Evolutionary conservation across 352 stramenopile genomes (phyloP).

Genomic region (Phytophthora parvispora): DNA sequence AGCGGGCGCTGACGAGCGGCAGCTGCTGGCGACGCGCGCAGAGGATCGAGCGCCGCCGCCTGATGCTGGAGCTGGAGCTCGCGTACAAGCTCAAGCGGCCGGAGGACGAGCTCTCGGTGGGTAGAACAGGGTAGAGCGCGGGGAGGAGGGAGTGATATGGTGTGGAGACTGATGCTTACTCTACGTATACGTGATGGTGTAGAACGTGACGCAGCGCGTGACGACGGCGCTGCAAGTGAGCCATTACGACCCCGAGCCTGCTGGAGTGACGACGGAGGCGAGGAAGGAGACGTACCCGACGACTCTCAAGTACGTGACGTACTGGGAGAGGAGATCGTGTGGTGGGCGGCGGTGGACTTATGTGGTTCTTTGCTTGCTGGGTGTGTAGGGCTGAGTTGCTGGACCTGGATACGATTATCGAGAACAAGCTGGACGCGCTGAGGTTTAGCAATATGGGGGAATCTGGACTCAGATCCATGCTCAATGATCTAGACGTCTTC

Average conservation of each 20-base stretch:
- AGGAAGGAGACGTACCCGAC: slow-evolving; percentile 38
- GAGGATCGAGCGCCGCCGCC: slow-evolving; percentile 43
- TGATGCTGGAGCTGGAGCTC: slow-evolving; percentile 56
- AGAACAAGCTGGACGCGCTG: slow-evolving; percentile 20
- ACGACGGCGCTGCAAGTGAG: slow-evolving; percentile 27
- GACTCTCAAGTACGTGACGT: slow-evolving; percentile 4
- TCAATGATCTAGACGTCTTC: slow-evolving; percentile 28
- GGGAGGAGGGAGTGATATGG: not conserved
- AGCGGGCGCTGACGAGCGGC: slow-evolving; percentile 27
- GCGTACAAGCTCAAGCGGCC: slow-evolving; percentile 39
- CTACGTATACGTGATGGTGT: too few relatives aligned
- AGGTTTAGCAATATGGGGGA: slow-evolving; percentile 8
- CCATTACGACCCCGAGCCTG: slow-evolving; percentile 33
- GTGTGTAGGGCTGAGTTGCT: slow-evolving; percentile 21
- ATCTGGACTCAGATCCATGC: slow-evolving; percentile 1
- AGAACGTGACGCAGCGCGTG: slow-evolving; percentile 32
- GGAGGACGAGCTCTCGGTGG: slow-evolving; percentile 22
- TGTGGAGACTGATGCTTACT: slow-evolving; percentile 9
- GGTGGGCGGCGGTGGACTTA: not conserved
- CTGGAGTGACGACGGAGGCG: slow-evolving; percentile 13
- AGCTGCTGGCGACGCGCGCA: slow-evolving; percentile 32
- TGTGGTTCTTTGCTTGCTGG: not conserved
- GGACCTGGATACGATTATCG: slow-evolving; percentile 28
- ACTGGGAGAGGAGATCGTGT: not conserved
- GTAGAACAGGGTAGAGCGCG: slow-evolving; percentile 4